Percentiles rank a stretch among this genome's conserved stretches.
Conservation (phyloP, 2,329 filamentous ascomycete genomes). For the Rhinocladiella mackenziei region DNA sequence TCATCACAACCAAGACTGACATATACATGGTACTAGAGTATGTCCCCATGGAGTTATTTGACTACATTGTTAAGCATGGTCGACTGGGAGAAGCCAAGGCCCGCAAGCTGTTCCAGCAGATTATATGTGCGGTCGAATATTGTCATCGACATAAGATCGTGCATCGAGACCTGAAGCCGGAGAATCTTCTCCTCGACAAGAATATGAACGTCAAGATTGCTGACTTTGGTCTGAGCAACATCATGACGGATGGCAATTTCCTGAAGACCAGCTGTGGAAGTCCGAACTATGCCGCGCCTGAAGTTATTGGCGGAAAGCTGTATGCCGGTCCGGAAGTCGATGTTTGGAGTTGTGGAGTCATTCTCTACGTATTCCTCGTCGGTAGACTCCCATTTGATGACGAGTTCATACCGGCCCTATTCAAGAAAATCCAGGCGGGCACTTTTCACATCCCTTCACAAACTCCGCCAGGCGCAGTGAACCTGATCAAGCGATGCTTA, state of each 20-base stretch:
- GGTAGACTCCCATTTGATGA: slow-evolving; percentile 87
- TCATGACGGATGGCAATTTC: slow-evolving; percentile 99
- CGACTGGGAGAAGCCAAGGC: slow-evolving; percentile 87
- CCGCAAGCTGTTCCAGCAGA: slow-evolving; percentile 98
- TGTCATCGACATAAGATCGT: slow-evolving; percentile 99
- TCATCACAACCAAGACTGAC: slow-evolving; percentile 89
- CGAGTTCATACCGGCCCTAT: slow-evolving; percentile 94
- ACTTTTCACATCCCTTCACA: slow-evolving; percentile 90
- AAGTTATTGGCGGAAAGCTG: slow-evolving; percentile 95
- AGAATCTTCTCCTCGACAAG: slow-evolving; percentile 92
- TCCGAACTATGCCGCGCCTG: slow-evolving; percentile 95
- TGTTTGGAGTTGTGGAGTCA: slow-evolving; percentile 69
- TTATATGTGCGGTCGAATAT: slow-evolving; percentile 97
- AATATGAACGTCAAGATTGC: slow-evolving; percentile 98
- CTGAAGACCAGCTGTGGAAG: slow-evolving; percentile 97
- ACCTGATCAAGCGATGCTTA: slow-evolving; percentile 80
- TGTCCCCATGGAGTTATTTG: slow-evolving; percentile 92
- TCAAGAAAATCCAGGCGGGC: slow-evolving; percentile 94
- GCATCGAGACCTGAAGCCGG: slow-evolving; percentile 93
- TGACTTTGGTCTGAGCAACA: slow-evolving; percentile 97
- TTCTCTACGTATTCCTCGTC: slow-evolving; percentile 62
- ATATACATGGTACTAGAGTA: slow-evolving; percentile 99
- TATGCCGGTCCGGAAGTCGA: slow-evolving; percentile 97
- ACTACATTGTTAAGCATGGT: slow-evolving; percentile 94
- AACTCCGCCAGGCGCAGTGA: slow-evolving; percentile 77